A percentile compares a stretch with the other conserved stretches of the same genome.
Conservation (phyloP, 306 rosid genomes). For the Neltuma alba region DNA sequence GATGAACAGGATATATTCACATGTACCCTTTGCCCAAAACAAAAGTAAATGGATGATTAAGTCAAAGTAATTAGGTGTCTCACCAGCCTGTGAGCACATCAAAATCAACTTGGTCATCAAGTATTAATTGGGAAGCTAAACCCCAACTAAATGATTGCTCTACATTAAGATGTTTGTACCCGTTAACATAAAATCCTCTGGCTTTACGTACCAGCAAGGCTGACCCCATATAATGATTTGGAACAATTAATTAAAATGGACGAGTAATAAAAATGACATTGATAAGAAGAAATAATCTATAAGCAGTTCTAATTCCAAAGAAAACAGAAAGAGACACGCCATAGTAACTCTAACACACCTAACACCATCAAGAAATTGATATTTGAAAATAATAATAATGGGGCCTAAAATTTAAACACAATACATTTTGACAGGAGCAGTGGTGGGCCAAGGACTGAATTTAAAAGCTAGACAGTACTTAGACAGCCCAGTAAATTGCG, state of each 20-base stretch:
- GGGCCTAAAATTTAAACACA: conserved; percentile 42
- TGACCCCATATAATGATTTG: conserved; percentile 11
- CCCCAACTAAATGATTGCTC: background rate
- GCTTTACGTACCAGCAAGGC: conserved; percentile 21
- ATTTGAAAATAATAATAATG: conserved; percentile 29
- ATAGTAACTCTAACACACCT: conserved; percentile 35
- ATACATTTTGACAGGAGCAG: conserved; percentile 44
- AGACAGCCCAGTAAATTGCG: conserved; percentile 54
- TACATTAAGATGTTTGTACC: conserved; percentile 21
- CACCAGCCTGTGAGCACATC: background rate
- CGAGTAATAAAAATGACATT: conserved; percentile 6
- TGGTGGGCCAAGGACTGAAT: conserved; percentile 56
- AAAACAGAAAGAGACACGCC: conserved; percentile 32
- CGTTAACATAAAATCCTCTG: conserved; percentile 17
- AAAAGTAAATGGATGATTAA: background rate
- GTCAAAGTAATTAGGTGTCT: background rate
- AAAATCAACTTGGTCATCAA: background rate
- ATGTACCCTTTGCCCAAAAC: background rate
- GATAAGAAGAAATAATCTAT: conserved; percentile 27
- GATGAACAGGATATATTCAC: background rate
- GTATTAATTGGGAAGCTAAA: background rate
- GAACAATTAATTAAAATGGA: conserved; percentile 12
- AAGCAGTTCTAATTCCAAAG: conserved; percentile 38
- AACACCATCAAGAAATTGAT: conserved; percentile 46
- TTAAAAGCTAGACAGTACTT: conserved; percentile 42